phyloP scores from a whole-genome alignment of 2,329 filamentous ascomycete genomes.

The Penicillium sp. region DNA sequence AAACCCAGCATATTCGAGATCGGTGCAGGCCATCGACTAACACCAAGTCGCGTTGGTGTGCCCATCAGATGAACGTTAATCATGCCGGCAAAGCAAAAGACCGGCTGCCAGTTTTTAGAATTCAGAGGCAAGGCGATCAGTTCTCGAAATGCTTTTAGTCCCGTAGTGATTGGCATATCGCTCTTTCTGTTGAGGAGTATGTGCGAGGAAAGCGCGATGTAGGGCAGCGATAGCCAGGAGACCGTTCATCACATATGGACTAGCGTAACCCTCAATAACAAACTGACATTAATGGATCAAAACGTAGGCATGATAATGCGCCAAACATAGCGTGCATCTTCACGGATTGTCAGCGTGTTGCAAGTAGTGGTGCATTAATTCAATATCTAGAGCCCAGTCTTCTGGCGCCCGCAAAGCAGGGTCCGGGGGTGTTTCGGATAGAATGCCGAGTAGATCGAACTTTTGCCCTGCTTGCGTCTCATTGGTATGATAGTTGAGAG shows the following conservation, averaged over 20 bases:
- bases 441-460: slow-evolving; percentile 11
- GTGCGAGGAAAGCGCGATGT: slow-evolving; percentile 21
- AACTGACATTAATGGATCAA: too few relatives aligned
- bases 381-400: slow-evolving; percentile 34
- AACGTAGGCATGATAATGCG: slow-evolving; percentile 29
- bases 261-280: slow-evolving; percentile 30
- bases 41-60: slow-evolving; percentile 10
- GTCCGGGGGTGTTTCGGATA: slow-evolving; percentile 5
- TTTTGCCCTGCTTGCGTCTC: neutral
- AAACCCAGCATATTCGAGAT: slow-evolving; percentile 19
- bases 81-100: slow-evolving; percentile 23
- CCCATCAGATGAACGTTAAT: slow-evolving; percentile 14
- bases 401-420: slow-evolving; percentile 3
- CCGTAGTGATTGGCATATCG: slow-evolving; percentile 17
- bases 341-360: slow-evolving; percentile 15
- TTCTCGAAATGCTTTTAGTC: slow-evolving; percentile 20
- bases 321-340: slow-evolving; percentile 31
- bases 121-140: slow-evolving; percentile 18
- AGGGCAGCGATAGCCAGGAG: slow-evolving; percentile 33
- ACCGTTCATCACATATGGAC: slow-evolving; percentile 34
- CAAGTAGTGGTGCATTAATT: slow-evolving; percentile 46
- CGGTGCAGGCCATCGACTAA: slow-evolving; percentile 15
- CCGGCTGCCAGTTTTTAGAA: slow-evolving; percentile 20
- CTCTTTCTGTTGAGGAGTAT: slow-evolving; percentile 9
- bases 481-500: neutral